Conservation (phyloP, 2,329 filamentous ascomycete species). For the Pseudogymnoascus sp. region DNA sequence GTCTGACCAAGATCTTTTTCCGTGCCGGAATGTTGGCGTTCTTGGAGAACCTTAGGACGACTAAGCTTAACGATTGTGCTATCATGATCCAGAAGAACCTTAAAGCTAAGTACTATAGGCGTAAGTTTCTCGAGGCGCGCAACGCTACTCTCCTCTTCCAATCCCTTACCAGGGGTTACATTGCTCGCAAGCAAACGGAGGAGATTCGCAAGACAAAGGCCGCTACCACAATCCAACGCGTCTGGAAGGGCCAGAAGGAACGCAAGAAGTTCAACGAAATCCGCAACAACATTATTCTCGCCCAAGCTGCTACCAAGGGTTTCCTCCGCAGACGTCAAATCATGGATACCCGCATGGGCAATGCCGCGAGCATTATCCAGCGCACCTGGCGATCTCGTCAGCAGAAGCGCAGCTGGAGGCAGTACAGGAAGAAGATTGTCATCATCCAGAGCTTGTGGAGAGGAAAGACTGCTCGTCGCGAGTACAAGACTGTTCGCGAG, state of each 20-base stretch:
- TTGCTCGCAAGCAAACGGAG: slow-evolving; percentile 69
- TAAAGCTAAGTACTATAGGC: slow-evolving; percentile 88
- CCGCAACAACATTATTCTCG: slow-evolving; percentile 74
- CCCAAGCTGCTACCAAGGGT: slow-evolving; percentile 86
- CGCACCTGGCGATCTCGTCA: slow-evolving; percentile 77
- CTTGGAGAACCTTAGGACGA: slow-evolving; percentile 87
- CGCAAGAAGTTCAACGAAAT: slow-evolving; percentile 71
- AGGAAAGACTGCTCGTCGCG: slow-evolving; percentile 68
- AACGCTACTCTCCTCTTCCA: slow-evolving; percentile 75
- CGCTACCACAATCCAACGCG: slow-evolving; percentile 86
- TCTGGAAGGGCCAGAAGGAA: slow-evolving; percentile 90
- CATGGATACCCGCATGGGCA: slow-evolving; percentile 86
- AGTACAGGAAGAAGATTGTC: slow-evolving; percentile 81
- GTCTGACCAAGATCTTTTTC: slow-evolving; percentile 98
- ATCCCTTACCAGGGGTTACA: slow-evolving; percentile 65
- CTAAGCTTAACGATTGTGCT: slow-evolving; percentile 82
- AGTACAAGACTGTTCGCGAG: slow-evolving; percentile 86
- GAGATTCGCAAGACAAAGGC: slow-evolving; percentile 76
- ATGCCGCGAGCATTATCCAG: slow-evolving; percentile 86
- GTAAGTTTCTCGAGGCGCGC: slow-evolving; percentile 80
- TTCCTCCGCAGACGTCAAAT: slow-evolving; percentile 86
- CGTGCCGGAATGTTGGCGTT: slow-evolving; percentile 98
- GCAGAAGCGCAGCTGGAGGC: slow-evolving; percentile 72
- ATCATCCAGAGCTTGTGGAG: slow-evolving; percentile 91
- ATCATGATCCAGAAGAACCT: slow-evolving; percentile 99